phyloP scores from a whole-genome alignment of 768 basidiomycete genomes.

The Porphyrellus cyaneotinctus region DNA sequence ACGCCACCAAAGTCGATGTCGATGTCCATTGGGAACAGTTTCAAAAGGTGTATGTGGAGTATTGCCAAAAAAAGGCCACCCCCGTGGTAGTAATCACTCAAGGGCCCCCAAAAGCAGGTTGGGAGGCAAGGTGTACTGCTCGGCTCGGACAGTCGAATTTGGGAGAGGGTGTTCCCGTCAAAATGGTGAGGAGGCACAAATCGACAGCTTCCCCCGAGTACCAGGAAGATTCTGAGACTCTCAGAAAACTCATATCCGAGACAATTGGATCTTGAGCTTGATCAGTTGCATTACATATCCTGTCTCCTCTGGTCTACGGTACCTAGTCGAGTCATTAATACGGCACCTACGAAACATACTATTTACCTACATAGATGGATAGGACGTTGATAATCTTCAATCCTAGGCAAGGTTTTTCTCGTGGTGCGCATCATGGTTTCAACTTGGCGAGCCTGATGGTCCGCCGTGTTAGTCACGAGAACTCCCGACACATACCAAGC shows the following conservation, averaged over 20 bases:
- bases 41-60: constrained; percentile 23
- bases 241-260: constrained; percentile 12
- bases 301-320: background rate
- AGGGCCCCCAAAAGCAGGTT: constrained; percentile 4
- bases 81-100: constrained; percentile 21
- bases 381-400: background rate
- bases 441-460: background rate
- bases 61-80: constrained; percentile 17
- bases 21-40: constrained; percentile 18
- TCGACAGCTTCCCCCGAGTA: constrained; percentile 8
- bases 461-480: background rate
- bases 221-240: constrained; percentile 12
- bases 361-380: background rate
- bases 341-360: background rate
- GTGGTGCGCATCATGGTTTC: constrained; percentile 3
- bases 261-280: background rate
- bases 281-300: background rate
- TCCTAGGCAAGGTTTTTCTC: background rate
- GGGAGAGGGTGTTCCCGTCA: constrained; percentile 1
- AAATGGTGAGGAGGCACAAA: constrained; percentile 12
- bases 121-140: constrained; percentile 11
- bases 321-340: background rate
- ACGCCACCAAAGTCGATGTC: constrained; percentile 18
- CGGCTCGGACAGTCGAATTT: constrained; percentile 13
- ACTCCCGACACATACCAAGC: background rate